Evolutionary conservation across 345 rosid genomes (phyloP).

Genomic region (Syzygium aromaticum): DNA sequence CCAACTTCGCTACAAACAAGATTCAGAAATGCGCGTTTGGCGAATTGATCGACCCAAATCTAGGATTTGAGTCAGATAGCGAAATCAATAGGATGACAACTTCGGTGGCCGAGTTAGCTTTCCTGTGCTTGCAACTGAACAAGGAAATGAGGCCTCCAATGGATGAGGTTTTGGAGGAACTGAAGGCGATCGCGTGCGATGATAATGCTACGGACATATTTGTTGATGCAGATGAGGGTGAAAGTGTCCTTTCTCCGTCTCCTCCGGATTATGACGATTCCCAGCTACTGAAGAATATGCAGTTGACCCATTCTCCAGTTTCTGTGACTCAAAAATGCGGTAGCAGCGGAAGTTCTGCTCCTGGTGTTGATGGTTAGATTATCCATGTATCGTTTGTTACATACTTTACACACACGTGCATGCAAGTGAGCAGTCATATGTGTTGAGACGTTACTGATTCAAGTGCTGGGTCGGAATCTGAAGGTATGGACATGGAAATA

Average conservation of each 20-base stretch:
- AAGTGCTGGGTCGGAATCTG: background rate
- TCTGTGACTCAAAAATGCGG: background rate
- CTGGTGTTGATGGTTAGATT: background rate
- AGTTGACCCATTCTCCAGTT: background rate
- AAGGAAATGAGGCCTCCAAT: slow-evolving; percentile 8
- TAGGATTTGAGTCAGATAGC: slow-evolving; percentile 1
- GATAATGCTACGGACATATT: background rate
- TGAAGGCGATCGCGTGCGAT: background rate
- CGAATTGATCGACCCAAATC: background rate
- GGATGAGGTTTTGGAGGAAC: slow-evolving; percentile 1
- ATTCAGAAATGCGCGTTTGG: background rate
- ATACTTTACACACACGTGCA: background rate
- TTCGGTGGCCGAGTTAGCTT: slow-evolving; percentile 8
- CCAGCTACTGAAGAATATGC: background rate
- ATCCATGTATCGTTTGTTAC: background rate
- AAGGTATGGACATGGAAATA: background rate
- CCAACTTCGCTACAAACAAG: slow-evolving; percentile 6
- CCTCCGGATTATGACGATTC: background rate
- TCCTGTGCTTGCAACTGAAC: slow-evolving; percentile 7
- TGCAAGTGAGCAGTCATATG: background rate
- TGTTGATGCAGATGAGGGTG: background rate
- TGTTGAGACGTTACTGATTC: background rate
- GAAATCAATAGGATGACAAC: background rate
- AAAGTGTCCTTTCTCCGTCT: background rate
- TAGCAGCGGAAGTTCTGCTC: background rate